Evolutionary conservation across 2,329 filamentous ascomycete species (phyloP), one percentile per base, ranked within the genome.

Genomic region (Aspergillus fischeri): DNA sequence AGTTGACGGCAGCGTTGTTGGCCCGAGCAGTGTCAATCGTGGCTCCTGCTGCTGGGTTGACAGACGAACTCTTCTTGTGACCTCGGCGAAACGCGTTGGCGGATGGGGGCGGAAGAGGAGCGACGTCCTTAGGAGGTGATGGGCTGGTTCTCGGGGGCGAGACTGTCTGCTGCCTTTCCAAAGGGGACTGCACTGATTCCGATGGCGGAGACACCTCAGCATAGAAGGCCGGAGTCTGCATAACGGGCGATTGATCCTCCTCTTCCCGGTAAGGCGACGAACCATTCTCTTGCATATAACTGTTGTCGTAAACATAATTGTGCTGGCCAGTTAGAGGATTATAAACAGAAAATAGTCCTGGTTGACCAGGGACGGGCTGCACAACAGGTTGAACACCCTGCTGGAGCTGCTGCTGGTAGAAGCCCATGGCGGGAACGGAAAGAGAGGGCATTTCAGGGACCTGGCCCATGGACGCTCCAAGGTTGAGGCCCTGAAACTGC

Each of bases 61-160:
- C 81, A 4, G 93, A 96, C 24, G 86, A 85, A 10, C 86, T 85
- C 83, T 97, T 97, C 82, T 95, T 94, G 77, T 97, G 93, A 56
- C 91, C 90, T 57, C 92, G 91, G 61, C 92, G 92, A 82, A 96
- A 96, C 48, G 92, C 91, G 68, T 92, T 94, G 63, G 90, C 90
- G 55, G 92, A 95, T 58, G 91, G 91, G 28, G 91, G 91, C 53
- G 92, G 92, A 53, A 96, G 84, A 44, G 92, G 91, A 65, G 83
- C 78, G 51, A 86, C 81, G 57, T 87, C 82, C 65, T 90, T 86
- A 14, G 84, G 83, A 4, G 89, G 89, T 20, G 90, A 88, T 52
- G 87, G 83, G 50, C 83, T 83, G 68, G 81, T 79, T 75, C 82
- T 83, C 3, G 82, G 83, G 50, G 84, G 83, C 38, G 83, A 84